Evolutionary conservation across 768 basidiomycete genomes (phyloP).

Genomic region (Rhizopogon salebrosus): DNA sequence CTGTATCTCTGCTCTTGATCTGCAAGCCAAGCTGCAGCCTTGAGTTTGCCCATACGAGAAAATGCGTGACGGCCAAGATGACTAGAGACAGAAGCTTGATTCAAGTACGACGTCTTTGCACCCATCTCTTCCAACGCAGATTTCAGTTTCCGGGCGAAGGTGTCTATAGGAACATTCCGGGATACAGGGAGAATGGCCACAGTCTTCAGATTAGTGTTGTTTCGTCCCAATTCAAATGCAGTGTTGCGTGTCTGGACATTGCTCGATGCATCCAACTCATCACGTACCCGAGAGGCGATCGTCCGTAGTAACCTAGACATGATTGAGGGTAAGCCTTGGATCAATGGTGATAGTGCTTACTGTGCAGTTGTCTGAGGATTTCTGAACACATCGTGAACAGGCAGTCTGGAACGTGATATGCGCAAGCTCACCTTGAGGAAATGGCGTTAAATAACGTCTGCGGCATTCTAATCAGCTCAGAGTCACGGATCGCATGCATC

Average conservation of each 20-base stretch:
- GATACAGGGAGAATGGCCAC: conserved; percentile 88
- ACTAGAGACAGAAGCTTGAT: conserved; percentile 87
- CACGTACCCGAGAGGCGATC: conserved; percentile 89
- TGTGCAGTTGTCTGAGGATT: conserved; percentile 84
- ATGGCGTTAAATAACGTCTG: conserved; percentile 97
- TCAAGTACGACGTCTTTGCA: conserved; percentile 88
- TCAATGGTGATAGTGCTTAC: conserved; percentile 34
- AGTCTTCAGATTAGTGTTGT: conserved; percentile 88
- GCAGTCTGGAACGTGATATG: not conserved
- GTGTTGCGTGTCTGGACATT: conserved; percentile 45
- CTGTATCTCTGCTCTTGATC: conserved; percentile 93
- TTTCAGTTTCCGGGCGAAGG: conserved; percentile 87
- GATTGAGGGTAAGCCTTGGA: not conserved
- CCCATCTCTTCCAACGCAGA: conserved; percentile 87
- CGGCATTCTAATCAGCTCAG: conserved; percentile 95
- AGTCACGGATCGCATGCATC: conserved; percentile 96
- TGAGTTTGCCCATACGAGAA: conserved; percentile 94
- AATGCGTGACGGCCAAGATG: conserved; percentile 95
- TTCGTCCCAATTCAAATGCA: conserved; percentile 60
- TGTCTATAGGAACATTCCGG: conserved; percentile 82
- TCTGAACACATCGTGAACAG: conserved; percentile 30
- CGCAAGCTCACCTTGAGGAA: conserved; percentile 58
- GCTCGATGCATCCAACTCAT: conserved; percentile 67
- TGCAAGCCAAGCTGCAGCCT: conserved; percentile 87
- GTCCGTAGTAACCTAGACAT: conserved; percentile 62